Conservation (phyloP, 345 rosid genomes). For the Salix brachista region DNA sequence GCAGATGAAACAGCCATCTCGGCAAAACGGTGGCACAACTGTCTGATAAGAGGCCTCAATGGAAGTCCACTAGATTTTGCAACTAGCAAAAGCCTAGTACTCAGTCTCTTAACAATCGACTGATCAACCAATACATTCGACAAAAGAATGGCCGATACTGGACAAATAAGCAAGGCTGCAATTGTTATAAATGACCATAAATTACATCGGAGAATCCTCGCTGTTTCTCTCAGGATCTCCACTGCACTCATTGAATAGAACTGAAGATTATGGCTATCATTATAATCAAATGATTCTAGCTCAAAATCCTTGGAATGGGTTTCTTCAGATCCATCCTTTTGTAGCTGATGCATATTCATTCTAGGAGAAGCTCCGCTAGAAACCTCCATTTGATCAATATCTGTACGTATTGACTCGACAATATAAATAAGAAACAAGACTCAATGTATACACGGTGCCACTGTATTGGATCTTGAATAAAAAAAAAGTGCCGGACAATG, state of each 20-base stretch:
- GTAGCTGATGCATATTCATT: constrained; percentile 27
- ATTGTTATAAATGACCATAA: constrained; percentile 54
- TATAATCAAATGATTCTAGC: constrained; percentile 30
- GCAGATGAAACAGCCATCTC: constrained; percentile 65
- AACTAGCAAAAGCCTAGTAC: constrained; percentile 54
- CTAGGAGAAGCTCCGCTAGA: constrained; percentile 33
- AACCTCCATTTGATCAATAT: constrained; percentile 33
- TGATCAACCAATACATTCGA: constrained; percentile 72
- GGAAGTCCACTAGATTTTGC: constrained; percentile 77
- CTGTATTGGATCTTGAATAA: background rate
- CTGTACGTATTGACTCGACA: background rate
- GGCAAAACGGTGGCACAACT: constrained; percentile 60
- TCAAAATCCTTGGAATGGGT: constrained; percentile 37
- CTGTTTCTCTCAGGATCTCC: constrained; percentile 85
- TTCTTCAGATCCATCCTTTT: constrained; percentile 32
- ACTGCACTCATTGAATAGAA: constrained; percentile 68
- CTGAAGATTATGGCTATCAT: constrained; percentile 19
- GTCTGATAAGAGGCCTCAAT: constrained; percentile 50
- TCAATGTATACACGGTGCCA: background rate
- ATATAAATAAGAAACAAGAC: background rate
- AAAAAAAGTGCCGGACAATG: background rate
- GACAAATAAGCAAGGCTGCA: constrained; percentile 62
- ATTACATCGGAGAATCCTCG: constrained; percentile 75
- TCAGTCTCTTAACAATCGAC: constrained; percentile 52
- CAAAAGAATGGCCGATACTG: constrained; percentile 62